Conservation (phyloP, 2,329 filamentous ascomycete species). For the Ascosphaera apis region DNA sequence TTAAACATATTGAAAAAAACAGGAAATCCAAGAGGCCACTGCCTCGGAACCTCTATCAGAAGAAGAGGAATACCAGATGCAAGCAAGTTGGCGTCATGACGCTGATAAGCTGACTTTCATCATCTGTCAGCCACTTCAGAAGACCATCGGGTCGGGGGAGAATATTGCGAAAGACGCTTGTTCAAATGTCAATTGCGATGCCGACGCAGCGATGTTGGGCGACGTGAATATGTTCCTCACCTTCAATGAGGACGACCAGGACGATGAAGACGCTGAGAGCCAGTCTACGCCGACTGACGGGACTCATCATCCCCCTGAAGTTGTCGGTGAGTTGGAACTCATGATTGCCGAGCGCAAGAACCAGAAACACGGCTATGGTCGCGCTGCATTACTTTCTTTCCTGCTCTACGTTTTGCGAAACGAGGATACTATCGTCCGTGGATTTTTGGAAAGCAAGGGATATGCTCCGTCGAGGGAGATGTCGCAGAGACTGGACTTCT, state of each 20-base stretch:
- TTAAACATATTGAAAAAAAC: not conserved
- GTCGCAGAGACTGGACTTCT: constrained; percentile 14
- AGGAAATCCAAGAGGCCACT: constrained; percentile 61
- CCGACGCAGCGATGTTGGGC: constrained; percentile 37
- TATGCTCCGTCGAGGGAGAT: constrained; percentile 4
- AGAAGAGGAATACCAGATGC: constrained; percentile 72
- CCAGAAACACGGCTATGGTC: constrained; percentile 41
- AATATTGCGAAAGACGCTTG: constrained; percentile 2
- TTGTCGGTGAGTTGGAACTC: constrained; percentile 56
- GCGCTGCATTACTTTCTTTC: constrained; percentile 41
- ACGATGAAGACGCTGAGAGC: constrained; percentile 11
- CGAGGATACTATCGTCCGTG: constrained; percentile 29
- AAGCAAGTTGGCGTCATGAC: constrained; percentile 62
- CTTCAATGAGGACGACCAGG: constrained; percentile 29
- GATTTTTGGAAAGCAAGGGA: constrained; percentile 21
- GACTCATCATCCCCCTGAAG: constrained; percentile 2
- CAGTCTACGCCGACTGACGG: constrained; percentile 7
- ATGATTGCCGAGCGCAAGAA: constrained; percentile 48
- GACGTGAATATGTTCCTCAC: constrained; percentile 67
- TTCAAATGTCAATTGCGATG: constrained; percentile 25
- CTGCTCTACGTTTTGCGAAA: constrained; percentile 42
- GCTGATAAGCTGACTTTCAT: constrained; percentile 86
- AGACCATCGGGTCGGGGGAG: not conserved
- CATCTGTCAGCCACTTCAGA: constrained; percentile 32
- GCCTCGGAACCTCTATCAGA: constrained; percentile 68